phyloP scores from a whole-genome alignment of 2,329 filamentous ascomycete genomes.

The Fusarium sp. region DNA sequence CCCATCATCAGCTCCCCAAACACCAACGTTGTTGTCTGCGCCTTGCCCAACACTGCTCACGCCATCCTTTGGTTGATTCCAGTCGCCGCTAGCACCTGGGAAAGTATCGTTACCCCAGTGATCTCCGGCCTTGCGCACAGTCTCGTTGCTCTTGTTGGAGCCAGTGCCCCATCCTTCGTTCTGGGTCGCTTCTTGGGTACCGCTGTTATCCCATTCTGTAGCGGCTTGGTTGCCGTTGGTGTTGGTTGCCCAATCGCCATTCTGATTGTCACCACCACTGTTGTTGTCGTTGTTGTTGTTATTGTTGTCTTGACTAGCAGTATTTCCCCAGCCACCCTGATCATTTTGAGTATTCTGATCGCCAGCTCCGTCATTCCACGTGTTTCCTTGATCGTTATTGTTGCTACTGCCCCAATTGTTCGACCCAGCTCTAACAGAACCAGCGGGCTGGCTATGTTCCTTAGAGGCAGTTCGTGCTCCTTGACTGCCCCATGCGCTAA shows the following conservation, averaged over 20 bases:
- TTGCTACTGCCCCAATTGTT: conserved; percentile 31
- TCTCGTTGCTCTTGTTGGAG: conserved; percentile 38
- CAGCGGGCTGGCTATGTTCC: conserved; percentile 6
- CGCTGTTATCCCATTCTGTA: conserved; percentile 16
- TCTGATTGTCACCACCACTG: conserved; percentile 6
- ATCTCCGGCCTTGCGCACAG: conserved; percentile 27
- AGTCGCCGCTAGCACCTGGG: conserved; percentile 8
- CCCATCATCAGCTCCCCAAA: conserved; percentile 14
- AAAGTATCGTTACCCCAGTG: conserved; percentile 44
- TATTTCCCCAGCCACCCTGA: conserved; percentile 3
- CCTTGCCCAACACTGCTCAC: conserved; percentile 22
- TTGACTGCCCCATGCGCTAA: conserved; percentile 34
- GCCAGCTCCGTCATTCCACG: conserved; percentile 31
- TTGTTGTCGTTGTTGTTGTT: background rate
- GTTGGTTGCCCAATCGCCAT: conserved; percentile 7
- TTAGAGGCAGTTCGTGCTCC: conserved; percentile 27
- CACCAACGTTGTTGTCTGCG: conserved; percentile 36
- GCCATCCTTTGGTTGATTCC: conserved; percentile 12
- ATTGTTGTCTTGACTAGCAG: conserved; percentile 2
- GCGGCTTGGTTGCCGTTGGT: conserved; percentile 12
- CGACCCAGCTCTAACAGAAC: conserved; percentile 29
- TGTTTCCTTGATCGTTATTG: conserved; percentile 14
- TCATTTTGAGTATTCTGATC: conserved; percentile 16
- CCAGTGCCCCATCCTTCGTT: conserved; percentile 14
- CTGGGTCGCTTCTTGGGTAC: conserved; percentile 7